phyloP scores from a whole-genome alignment of 257 asterid species.

The Leonotis leonurus region DNA sequence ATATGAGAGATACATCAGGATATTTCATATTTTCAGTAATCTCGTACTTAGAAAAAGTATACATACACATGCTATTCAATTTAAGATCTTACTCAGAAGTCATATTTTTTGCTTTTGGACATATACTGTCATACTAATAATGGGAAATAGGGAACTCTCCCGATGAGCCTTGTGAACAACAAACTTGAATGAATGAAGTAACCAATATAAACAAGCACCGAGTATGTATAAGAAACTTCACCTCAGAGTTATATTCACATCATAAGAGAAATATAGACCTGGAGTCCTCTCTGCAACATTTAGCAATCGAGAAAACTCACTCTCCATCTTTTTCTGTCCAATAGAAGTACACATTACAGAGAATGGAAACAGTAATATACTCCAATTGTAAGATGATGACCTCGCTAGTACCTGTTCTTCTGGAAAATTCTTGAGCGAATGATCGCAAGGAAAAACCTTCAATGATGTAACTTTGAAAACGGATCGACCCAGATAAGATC shows the following conservation, averaged over 20 bases:
- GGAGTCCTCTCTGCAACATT: constrained; percentile 76
- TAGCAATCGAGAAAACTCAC: constrained; percentile 77
- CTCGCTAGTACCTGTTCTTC: constrained; percentile 67
- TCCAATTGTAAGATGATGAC: constrained; percentile 17
- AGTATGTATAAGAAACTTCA: constrained; percentile 21
- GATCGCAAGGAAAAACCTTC: constrained; percentile 87
- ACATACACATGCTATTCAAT: background rate
- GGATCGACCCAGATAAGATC: constrained; percentile 80
- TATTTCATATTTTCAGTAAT: background rate
- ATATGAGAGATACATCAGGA: background rate
- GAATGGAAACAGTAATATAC: constrained; percentile 13
- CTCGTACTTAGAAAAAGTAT: background rate
- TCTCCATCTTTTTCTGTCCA: constrained; percentile 87
- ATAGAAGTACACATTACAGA: constrained; percentile 20
- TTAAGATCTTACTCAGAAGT: background rate
- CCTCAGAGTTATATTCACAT: constrained; percentile 95
- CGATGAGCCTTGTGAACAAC: background rate
- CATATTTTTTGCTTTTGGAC: too few relatives aligned
- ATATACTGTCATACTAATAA: background rate
- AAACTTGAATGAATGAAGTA: background rate
- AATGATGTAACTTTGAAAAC: constrained; percentile 70
- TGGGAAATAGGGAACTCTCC: constrained; percentile 1
- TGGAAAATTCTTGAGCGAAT: constrained; percentile 73
- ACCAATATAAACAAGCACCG: constrained; percentile 11
- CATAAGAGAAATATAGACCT: constrained; percentile 90